Conservation (phyloP, 1,139 yeast species). For the Debaryomyces robertsiae region DNA sequence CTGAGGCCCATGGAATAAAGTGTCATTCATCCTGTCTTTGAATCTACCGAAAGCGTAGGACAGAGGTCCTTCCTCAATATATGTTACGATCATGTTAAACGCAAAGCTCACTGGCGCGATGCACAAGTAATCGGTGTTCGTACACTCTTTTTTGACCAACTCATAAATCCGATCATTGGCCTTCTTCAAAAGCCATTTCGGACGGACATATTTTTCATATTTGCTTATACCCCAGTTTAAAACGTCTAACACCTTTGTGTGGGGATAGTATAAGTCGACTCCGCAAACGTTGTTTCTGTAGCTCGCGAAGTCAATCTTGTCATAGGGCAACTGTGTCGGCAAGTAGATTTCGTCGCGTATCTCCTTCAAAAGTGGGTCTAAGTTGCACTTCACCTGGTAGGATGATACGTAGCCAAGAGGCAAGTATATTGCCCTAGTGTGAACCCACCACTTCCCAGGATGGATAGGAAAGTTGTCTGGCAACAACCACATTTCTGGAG, state of each 20-base stretch:
- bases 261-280: slow-evolving; percentile 92
- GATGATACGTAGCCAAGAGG: slow-evolving; percentile 84
- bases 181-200: slow-evolving; percentile 64
- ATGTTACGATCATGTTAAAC: slow-evolving; percentile 73
- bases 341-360: slow-evolving; percentile 77
- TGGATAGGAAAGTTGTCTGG: slow-evolving; percentile 84
- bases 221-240: slow-evolving; percentile 60
- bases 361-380: slow-evolving; percentile 64
- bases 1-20: slow-evolving; percentile 80
- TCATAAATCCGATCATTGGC: slow-evolving; percentile 60
- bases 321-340: slow-evolving; percentile 54
- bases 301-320: slow-evolving; percentile 62
- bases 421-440: slow-evolving; percentile 87
- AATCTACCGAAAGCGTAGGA: slow-evolving; percentile 63
- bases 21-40: slow-evolving; percentile 68
- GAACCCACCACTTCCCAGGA: slow-evolving; percentile 99
- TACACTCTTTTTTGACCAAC: slow-evolving; percentile 70
- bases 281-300: slow-evolving; percentile 89
- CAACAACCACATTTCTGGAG: slow-evolving; percentile 90
- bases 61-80: slow-evolving; percentile 66
- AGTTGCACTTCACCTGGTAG: slow-evolving; percentile 53
- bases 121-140: slow-evolving; percentile 78
- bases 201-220: slow-evolving; percentile 74
- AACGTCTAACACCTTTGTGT: slow-evolving; percentile 64
- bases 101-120: slow-evolving; percentile 96